Conservation (phyloP, 352 stramenopile species). For the Phytophthora brassicae region DNA sequence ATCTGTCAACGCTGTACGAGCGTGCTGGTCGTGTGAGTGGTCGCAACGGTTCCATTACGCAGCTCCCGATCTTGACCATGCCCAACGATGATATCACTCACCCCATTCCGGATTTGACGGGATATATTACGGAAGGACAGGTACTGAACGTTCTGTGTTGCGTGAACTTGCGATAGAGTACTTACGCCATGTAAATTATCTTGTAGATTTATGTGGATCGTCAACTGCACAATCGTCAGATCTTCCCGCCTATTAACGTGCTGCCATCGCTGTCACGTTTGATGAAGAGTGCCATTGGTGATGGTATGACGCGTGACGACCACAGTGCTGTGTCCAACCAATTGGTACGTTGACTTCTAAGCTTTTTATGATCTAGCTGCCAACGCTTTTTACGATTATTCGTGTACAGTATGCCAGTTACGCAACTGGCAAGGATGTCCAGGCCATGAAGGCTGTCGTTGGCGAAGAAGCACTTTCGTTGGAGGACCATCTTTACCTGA, state of each 20-base stretch:
- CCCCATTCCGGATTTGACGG: constrained; percentile 99
- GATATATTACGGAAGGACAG: constrained; percentile 99
- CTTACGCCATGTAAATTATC: constrained; percentile 4
- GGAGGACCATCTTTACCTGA: constrained; percentile 99
- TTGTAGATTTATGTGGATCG: constrained; percentile 96
- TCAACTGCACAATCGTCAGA: constrained; percentile 98
- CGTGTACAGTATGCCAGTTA: constrained; percentile 78
- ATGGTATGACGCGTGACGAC: constrained; percentile 99
- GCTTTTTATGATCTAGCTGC: background rate
- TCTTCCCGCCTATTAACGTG: constrained; percentile 99
- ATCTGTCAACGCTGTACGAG: constrained; percentile 99
- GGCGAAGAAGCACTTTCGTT: constrained; percentile 98
- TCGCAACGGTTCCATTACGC: constrained; percentile 98
- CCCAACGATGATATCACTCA: constrained; percentile 99
- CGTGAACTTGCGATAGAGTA: background rate
- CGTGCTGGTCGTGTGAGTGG: constrained; percentile 96
- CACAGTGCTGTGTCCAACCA: constrained; percentile 99
- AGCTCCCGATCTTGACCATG: constrained; percentile 99
- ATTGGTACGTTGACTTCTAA: constrained; percentile 81
- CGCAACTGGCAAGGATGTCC: constrained; percentile 95
- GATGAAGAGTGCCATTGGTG: constrained; percentile 99
- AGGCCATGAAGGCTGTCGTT: constrained; percentile 99
- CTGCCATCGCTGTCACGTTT: constrained; percentile 98
- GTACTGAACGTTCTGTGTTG: constrained; percentile 29
- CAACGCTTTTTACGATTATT: constrained; percentile 9